phyloP scores from a whole-genome alignment of 2,329 filamentous ascomycete genomes.

The Phyllosticta capitalensis region DNA sequence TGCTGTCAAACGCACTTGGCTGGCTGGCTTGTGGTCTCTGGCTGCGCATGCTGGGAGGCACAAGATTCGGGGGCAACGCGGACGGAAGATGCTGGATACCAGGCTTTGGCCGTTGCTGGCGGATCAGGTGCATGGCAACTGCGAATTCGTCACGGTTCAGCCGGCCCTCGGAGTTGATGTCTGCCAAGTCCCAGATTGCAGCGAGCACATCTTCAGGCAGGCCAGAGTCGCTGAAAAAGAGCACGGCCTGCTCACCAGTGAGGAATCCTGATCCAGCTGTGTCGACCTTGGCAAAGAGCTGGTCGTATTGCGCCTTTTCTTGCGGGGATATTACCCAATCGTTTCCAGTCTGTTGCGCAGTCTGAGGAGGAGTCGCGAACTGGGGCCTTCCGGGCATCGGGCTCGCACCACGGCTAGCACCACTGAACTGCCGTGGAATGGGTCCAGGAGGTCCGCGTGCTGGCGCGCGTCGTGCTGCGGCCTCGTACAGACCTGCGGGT shows the following conservation, averaged over 20 bases:
- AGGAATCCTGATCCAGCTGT: slow-evolving; percentile 72
- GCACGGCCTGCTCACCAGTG: slow-evolving; percentile 86
- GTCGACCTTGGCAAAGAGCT: slow-evolving; percentile 76
- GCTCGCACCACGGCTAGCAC: slow-evolving; percentile 47
- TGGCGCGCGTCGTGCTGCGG: slow-evolving; percentile 58
- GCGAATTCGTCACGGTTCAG: slow-evolving; percentile 87
- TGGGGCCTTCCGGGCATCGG: slow-evolving; percentile 40
- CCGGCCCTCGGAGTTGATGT: slow-evolving; percentile 82
- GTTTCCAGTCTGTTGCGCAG: slow-evolving; percentile 45
- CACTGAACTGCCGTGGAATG: slow-evolving; percentile 77
- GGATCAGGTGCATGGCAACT: slow-evolving; percentile 93
- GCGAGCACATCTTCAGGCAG: slow-evolving; percentile 81
- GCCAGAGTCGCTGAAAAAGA: slow-evolving; percentile 87
- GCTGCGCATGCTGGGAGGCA: slow-evolving; percentile 76
- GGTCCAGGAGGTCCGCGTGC: slow-evolving; percentile 42
- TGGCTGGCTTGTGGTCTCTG: slow-evolving; percentile 13
- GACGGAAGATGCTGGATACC: slow-evolving; percentile 61
- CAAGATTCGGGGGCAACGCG: slow-evolving; percentile 66
- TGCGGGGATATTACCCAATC: slow-evolving; percentile 77
- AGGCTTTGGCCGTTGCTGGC: slow-evolving; percentile 66
- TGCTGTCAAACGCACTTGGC: slow-evolving; percentile 21
- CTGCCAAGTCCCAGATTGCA: slow-evolving; percentile 93
- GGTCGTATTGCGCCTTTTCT: slow-evolving; percentile 83
- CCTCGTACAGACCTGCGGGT: slow-evolving; percentile 81
- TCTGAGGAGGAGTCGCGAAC: slow-evolving; percentile 39